phyloP scores from a whole-genome alignment of 2,329 filamentous ascomycete species.

The Botrytis porri region DNA sequence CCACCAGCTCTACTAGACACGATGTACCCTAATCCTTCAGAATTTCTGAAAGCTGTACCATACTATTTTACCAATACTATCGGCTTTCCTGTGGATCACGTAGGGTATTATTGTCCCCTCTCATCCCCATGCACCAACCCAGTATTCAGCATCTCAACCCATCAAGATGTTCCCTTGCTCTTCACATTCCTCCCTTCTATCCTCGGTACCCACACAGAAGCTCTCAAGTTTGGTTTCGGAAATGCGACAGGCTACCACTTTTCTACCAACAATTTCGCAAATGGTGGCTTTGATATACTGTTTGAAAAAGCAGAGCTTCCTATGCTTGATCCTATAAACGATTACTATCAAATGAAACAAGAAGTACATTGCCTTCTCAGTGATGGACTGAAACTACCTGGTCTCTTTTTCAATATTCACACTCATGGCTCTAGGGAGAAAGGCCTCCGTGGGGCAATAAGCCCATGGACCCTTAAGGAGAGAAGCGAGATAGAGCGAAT shows the following conservation, averaged over 20 bases:
- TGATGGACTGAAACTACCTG: background rate
- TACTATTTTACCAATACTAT: background rate
- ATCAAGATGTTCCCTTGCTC: background rate
- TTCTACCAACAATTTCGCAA: background rate
- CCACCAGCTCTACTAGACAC: background rate
- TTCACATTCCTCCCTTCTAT: background rate
- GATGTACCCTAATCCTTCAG: background rate
- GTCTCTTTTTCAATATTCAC: background rate
- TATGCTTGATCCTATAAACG: background rate
- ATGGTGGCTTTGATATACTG: conserved; percentile 1
- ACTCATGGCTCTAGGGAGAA: too few species aligned
- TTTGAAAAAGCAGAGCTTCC: background rate
- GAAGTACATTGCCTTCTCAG: background rate
- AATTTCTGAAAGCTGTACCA: background rate
- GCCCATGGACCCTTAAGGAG: background rate
- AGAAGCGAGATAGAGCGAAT: background rate
- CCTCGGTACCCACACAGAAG: background rate
- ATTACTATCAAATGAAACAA: background rate
- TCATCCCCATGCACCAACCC: background rate
- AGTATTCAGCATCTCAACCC: background rate
- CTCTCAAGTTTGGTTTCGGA: background rate
- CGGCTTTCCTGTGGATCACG: background rate
- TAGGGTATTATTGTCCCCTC: background rate
- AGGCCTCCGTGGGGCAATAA: background rate
- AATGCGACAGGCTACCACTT: background rate